Evolutionary conservation across 2,329 filamentous ascomycete species (phyloP), one percentile per base, ranked within the genome.

Genomic region (Penicillium sp.): DNA sequence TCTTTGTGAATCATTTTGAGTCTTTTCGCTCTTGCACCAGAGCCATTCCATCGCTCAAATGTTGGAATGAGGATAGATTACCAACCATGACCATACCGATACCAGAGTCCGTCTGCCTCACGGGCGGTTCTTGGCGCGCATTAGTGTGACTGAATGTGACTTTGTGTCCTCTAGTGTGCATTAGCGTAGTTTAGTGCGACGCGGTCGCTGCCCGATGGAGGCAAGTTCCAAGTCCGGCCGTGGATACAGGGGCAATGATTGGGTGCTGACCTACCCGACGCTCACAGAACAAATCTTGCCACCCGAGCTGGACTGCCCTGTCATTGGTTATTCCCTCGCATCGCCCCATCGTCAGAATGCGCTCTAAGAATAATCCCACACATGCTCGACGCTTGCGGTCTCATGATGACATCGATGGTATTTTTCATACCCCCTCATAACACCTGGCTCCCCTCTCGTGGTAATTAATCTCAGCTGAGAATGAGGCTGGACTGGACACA

Each of bases 61-160:
- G 57, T 10, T 33, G 28, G 26, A 55, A 51, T 48, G 14, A 16
- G 1, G 52, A 55, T 61, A 55, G 11, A 61, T 38, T 61, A 61
- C 59, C 28, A 37, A 19, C 14, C 13, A 26, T 64, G 62, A 65
- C 62, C 8, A 46, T 51, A 56, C 19, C 43, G 22, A 52, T 38
- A 64, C 60, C 19, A 6, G 33, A 6, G 33, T 33, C 38, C 16
- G 48, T 19, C 40, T 46, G 22, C 19, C 42, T 43, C 49, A 19
- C 22, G 25, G 54, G 26, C 8, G 3, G 14, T 22, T 22, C 58
- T 60, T 60, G 58, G 43, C 25, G 25, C 26, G 22, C 19, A 25
- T 28, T 25, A 26, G 13, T 4, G 8, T 1, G 7, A 30, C 28
- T 30, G 4, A 30, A 11, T 33, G 8, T 33, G 30, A 22, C 19